Evolutionary conservation across 192 early-diverging fungal genomes (phyloP).

Genomic region (Umbelopsis isabellina): DNA sequence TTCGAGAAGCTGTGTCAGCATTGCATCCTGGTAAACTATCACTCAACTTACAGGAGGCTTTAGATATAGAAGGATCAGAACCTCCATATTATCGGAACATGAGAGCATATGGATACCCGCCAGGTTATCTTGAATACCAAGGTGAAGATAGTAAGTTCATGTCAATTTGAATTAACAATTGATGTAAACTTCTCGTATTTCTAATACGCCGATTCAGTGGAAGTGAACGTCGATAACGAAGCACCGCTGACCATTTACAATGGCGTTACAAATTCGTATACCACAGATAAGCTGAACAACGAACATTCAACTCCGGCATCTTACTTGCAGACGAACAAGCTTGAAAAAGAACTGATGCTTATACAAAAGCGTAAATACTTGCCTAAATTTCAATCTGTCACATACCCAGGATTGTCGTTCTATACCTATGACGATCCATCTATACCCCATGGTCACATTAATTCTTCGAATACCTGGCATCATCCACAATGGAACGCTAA

Average conservation of each 20-base stretch:
- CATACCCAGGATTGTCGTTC: slow-evolving; percentile 10
- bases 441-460: neutral
- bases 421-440: neutral
- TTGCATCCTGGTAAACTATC: neutral
- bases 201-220: neutral
- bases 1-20: neutral
- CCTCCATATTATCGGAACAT: slow-evolving; percentile 12
- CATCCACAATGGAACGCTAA: neutral
- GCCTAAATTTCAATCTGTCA: slow-evolving; percentile 16
- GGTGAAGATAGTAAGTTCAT: slow-evolving; percentile 1
- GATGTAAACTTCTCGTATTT: neutral
- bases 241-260: neutral
- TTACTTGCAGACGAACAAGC: neutral
- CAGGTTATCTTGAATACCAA: neutral
- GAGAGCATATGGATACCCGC: neutral
- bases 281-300: neutral
- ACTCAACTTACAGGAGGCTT: neutral
- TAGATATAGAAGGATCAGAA: neutral
- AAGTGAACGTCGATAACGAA: neutral
- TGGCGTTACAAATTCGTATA: neutral
- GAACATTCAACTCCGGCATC: neutral
- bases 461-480: too few species aligned
- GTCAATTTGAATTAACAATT: too few species aligned
- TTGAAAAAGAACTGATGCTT: neutral
- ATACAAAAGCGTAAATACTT: slow-evolving; percentile 21